Base-by-base conservation (phyloP, 805 yeast species). In the Wickerhamomyces ciferrii region DNA sequence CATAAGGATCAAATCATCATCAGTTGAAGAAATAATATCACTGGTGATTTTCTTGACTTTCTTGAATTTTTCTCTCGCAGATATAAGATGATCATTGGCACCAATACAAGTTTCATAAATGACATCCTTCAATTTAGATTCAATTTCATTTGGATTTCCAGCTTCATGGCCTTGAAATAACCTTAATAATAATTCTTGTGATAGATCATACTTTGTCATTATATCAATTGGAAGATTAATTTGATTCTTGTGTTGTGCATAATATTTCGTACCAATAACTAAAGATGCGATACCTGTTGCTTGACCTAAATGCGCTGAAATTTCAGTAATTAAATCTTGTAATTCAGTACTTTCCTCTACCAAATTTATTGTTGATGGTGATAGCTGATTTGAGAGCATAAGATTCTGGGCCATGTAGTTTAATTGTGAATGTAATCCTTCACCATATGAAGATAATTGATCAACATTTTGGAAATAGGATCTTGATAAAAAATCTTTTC, bases 281-380 rank as follows among this genome's bases (percentile, higher is more conserved):
- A 78, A 71, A 2, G 84, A 73, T 1, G 88, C 81, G 13, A 88
- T 71, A 0, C 90, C 83, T 0, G 84, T 77, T 2, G 94, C 87
- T 61, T 88, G 95, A 7, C 96, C 96, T 35, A 88, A 65, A 63
- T 87, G 96, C 0, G 95, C 94, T 11, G 81, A 75, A 10, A 83
- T 75, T 49, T 84, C 87, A 31, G 80, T 72, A 9, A 80, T 65
- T 5, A 61, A 53, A 17, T 63, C 62, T 48, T 74, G 78, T n/a
- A 80, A 58, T 6, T 50, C 51, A 0, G 72, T 64, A 39, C 79
- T 72, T 21, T 64, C 58, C 48, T 76, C 79, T 31, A 84, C 61
- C 29, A 80, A 57, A 37, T 65, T 60, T 14, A 76, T 71, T 0
- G 78, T 71, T 1, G 81, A 76, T 0, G 87, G 87, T 1, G 84